These are phyloP conservation scores for Tetraselmis chui DNA, from an alignment of 139 green algal species.

Conservation along the genomic window DNA sequence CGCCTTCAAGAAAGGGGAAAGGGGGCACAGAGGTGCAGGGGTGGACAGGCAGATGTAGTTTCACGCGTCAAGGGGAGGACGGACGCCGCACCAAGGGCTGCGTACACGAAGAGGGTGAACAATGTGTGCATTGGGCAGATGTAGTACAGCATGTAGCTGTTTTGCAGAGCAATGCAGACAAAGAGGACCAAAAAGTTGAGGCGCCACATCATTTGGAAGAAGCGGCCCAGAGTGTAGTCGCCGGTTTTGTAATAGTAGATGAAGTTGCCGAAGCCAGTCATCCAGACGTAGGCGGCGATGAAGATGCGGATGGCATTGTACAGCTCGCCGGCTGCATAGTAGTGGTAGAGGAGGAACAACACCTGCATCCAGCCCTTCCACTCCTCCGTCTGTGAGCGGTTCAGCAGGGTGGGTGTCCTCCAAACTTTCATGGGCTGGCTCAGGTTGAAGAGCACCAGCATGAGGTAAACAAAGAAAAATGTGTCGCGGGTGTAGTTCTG, in stretches of 20 bases:
- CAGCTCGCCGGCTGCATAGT: conserved; percentile 82
- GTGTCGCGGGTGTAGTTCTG: conserved; percentile 68
- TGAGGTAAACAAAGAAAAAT: conserved; percentile 72
- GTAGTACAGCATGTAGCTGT: conserved; percentile 98
- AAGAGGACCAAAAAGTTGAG: conserved; percentile 91
- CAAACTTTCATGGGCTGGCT: conserved; percentile 19
- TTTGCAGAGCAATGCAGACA: conserved; percentile 69
- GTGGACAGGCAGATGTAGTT: too few relatives aligned
- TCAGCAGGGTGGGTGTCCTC: conserved; percentile 64
- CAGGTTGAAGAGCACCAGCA: conserved; percentile 22
- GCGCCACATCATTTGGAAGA: conserved; percentile 95
- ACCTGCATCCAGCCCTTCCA: conserved; percentile 86
- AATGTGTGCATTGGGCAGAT: conserved; percentile 99
- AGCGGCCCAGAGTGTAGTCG: conserved; percentile 66
- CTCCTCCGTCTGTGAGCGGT: conserved; percentile 91
- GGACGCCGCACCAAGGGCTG: conserved; percentile 46
- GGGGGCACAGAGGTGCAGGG: not conserved
- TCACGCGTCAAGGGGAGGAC: too few relatives aligned
- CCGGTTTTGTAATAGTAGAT: conserved; percentile 86
- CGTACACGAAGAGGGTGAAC: conserved; percentile 91
- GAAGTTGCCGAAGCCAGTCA: conserved; percentile 98
- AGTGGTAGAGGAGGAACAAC: conserved; percentile 95
- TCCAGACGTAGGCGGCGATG: conserved; percentile 96
- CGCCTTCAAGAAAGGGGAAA: not conserved
- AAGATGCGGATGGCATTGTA: conserved; percentile 97